These are phyloP conservation scores for Vitis vinifera DNA, from an alignment of 164 flowering plant genomes.

Conservation along the genomic window DNA sequence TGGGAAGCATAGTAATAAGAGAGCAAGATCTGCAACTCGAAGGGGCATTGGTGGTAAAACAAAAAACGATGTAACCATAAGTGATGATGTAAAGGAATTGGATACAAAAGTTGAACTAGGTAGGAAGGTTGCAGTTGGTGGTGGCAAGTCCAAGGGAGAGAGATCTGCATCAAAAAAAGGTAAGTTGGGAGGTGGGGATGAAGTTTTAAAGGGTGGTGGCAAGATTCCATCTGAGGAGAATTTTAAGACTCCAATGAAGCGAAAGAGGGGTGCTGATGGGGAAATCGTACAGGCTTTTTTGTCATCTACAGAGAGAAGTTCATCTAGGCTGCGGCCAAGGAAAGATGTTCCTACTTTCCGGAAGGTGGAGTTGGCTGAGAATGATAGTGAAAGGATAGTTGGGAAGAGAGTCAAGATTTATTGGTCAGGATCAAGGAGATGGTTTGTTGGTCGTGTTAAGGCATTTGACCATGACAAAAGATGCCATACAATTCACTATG, in stretches of 20 bases:
- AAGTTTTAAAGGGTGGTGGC: not conserved
- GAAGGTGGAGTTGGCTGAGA: constrained; percentile 12
- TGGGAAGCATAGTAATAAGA: not conserved
- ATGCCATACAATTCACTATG: constrained; percentile 14
- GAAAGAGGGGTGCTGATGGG: constrained; percentile 14
- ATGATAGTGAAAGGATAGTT: constrained; percentile 6
- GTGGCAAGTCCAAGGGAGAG: constrained; percentile 2
- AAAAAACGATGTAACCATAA: not conserved
- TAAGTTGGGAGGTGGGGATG: not conserved
- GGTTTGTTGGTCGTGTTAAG: constrained; percentile 13
- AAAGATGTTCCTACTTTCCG: constrained; percentile 4
- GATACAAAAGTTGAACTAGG: not conserved
- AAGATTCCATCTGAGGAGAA: not conserved
- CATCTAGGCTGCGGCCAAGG: constrained; percentile 9
- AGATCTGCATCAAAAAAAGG: not conserved
- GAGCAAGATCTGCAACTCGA: constrained; percentile 1
- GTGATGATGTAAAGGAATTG: not conserved
- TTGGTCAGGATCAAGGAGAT: constrained; percentile 18
- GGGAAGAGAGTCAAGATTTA: constrained; percentile 14
- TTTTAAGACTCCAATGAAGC: not conserved
- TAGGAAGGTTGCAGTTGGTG: constrained; percentile 2
- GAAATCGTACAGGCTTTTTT: constrained; percentile 11
- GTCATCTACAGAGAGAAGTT: not conserved
- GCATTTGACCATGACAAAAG: constrained; percentile 8
- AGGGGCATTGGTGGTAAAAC: constrained; percentile 1